Evolutionary conservation across 208 protist genomes (phyloP).

Genomic region (Leishmania guyanensis): DNA sequence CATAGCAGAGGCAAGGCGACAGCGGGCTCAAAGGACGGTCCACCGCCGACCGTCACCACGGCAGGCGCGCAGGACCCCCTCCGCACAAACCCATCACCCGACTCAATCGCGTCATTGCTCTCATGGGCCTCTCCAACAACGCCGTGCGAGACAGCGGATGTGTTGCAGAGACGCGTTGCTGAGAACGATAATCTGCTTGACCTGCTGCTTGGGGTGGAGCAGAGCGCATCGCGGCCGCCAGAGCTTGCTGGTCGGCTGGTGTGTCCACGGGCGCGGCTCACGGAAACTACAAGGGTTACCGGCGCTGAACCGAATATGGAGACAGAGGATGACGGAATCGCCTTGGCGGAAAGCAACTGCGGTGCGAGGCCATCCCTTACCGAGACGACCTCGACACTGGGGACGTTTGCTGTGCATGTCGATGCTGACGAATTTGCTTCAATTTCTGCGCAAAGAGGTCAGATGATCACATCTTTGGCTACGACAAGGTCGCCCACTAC

Average conservation of each 20-base stretch:
- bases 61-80: neutral
- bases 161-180: conserved; percentile 27
- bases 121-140: neutral
- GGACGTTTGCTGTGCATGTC: neutral
- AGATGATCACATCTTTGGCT: neutral
- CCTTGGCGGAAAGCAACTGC: neutral
- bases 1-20: neutral
- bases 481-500: neutral
- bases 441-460: neutral
- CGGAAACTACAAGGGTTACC: neutral
- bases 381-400: neutral
- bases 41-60: neutral
- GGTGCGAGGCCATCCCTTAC: neutral
- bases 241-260: neutral
- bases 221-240: neutral
- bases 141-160: neutral
- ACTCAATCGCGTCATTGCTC: neutral
- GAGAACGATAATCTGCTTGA: conserved; percentile 41
- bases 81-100: neutral
- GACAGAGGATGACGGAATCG: neutral
- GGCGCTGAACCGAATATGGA: neutral
- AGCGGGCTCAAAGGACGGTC: neutral
- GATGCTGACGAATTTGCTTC: neutral
- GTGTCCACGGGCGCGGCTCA: neutral
- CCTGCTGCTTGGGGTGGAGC: conserved; percentile 20